Conservation (phyloP, 73 alveolate genomes). For the Effrenium voratum region DNA sequence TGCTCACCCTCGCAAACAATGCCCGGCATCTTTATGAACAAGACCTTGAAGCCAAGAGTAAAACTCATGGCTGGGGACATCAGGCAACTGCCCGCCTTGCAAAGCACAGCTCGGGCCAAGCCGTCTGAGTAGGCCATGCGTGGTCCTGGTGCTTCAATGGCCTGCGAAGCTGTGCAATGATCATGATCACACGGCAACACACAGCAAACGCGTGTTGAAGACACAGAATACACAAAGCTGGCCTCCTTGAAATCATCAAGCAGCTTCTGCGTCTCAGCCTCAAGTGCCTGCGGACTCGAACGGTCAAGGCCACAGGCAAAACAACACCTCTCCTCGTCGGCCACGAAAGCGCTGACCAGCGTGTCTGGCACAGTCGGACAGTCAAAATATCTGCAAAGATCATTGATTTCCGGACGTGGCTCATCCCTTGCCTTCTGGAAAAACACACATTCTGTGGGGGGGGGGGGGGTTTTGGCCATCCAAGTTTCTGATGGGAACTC, state of each 20-base stretch:
- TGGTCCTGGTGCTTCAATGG: conserved; percentile 70
- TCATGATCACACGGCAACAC: neutral
- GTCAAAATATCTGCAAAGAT: too few relatives aligned
- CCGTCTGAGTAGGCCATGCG: conserved; percentile 50
- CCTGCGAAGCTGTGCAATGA: neutral
- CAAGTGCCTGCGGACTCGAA: neutral
- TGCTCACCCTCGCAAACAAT: conserved; percentile 27
- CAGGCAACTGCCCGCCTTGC: neutral
- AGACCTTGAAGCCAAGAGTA: neutral
- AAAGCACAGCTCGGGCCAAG: conserved; percentile 50
- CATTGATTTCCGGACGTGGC: too few relatives aligned
- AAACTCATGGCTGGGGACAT: neutral
- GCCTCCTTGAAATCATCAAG: conserved; percentile 36
- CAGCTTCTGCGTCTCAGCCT: conserved; percentile 1
- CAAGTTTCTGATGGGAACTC: too few relatives aligned
- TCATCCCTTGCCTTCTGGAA: too few relatives aligned
- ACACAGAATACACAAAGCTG: neutral
- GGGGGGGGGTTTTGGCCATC: too few relatives aligned
- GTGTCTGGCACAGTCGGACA: too few relatives aligned
- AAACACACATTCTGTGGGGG: too few relatives aligned
- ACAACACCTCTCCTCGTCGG: too few relatives aligned
- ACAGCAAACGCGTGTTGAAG: neutral
- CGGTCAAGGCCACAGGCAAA: too few relatives aligned
- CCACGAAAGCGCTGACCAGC: too few relatives aligned
- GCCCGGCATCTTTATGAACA: neutral